These are phyloP conservation scores for Elongisporangium undulatum DNA, from an alignment of 352 stramenopile genomes.

Conservation along the genomic window DNA sequence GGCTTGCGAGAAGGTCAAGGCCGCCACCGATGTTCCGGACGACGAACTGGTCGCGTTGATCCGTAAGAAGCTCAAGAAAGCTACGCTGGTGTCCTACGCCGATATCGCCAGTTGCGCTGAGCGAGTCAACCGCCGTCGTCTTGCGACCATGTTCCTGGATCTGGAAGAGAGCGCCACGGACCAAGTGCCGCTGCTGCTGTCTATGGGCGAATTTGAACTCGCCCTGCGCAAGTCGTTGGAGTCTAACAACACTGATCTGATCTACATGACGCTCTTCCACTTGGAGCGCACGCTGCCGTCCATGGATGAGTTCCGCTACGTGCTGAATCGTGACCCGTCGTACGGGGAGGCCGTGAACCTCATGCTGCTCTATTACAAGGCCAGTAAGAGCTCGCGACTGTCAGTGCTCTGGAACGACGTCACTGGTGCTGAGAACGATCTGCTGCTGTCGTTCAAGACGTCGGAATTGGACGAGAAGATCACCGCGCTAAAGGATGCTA, in stretches of 20 bases:
- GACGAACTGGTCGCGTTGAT: slow-evolving; percentile 82
- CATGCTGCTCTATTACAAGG: slow-evolving; percentile 76
- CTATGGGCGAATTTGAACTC: slow-evolving; percentile 90
- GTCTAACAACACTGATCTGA: slow-evolving; percentile 86
- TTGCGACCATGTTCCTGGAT: slow-evolving; percentile 90
- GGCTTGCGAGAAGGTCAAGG: slow-evolving; percentile 88
- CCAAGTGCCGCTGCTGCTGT: slow-evolving; percentile 86
- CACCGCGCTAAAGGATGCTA: slow-evolving; percentile 59
- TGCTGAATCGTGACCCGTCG: slow-evolving; percentile 64
- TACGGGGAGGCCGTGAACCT: slow-evolving; percentile 73
- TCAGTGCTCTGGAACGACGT: slow-evolving; percentile 60
- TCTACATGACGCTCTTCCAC: slow-evolving; percentile 89
- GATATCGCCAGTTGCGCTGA: slow-evolving; percentile 83
- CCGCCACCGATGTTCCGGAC: slow-evolving; percentile 52
- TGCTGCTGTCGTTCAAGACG: slow-evolving; percentile 67
- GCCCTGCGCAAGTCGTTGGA: slow-evolving; percentile 86
- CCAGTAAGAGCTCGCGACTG: slow-evolving; percentile 57
- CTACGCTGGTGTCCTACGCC: slow-evolving; percentile 75
- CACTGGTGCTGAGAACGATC: slow-evolving; percentile 63
- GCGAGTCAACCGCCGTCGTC: slow-evolving; percentile 67
- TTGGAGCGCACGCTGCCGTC: slow-evolving; percentile 74
- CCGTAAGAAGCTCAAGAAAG: slow-evolving; percentile 81
- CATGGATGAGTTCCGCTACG: slow-evolving; percentile 79
- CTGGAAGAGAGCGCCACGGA: slow-evolving; percentile 84
- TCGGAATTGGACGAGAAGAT: slow-evolving; percentile 64